These are phyloP conservation scores for Trifolium subterraneum DNA, from an alignment of 306 rosid species.

Conservation along the genomic window DNA sequence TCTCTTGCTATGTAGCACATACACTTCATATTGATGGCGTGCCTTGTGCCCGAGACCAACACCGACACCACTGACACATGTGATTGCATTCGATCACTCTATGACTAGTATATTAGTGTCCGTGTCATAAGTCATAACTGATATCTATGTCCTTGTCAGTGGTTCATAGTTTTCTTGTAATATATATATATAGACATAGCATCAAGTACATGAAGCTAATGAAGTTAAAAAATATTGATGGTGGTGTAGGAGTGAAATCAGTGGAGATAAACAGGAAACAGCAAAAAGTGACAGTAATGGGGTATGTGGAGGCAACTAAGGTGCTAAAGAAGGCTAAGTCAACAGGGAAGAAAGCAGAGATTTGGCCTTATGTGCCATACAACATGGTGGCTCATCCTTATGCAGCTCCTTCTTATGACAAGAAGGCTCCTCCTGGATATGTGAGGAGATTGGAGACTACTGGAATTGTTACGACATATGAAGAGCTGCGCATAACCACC, in stretches of 20 bases:
- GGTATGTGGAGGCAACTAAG: constrained; percentile 79
- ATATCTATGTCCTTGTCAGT: background rate
- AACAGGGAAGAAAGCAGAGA: constrained; percentile 82
- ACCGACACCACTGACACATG: background rate
- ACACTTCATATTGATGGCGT: background rate
- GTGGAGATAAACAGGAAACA: constrained; percentile 90
- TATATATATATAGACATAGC: background rate
- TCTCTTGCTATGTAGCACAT: background rate
- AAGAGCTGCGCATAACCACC: constrained; percentile 63
- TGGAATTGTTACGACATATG: constrained; percentile 58
- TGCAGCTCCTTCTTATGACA: constrained; percentile 75
- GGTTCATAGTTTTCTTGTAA: background rate
- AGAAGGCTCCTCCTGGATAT: constrained; percentile 90
- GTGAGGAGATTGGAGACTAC: constrained; percentile 70
- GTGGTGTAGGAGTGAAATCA: constrained; percentile 70
- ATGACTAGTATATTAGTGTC: background rate
- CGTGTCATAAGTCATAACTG: background rate
- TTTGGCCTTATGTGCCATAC: constrained; percentile 94
- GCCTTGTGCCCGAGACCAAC: background rate
- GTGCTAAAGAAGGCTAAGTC: constrained; percentile 85
- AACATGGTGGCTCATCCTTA: constrained; percentile 76
- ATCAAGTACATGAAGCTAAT: background rate
- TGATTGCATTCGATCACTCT: background rate
- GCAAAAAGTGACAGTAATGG: constrained; percentile 85
- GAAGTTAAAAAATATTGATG: constrained; percentile 5